Base-by-base conservation (phyloP, 208 protist species). In the Histomonas meleagridis region DNA sequence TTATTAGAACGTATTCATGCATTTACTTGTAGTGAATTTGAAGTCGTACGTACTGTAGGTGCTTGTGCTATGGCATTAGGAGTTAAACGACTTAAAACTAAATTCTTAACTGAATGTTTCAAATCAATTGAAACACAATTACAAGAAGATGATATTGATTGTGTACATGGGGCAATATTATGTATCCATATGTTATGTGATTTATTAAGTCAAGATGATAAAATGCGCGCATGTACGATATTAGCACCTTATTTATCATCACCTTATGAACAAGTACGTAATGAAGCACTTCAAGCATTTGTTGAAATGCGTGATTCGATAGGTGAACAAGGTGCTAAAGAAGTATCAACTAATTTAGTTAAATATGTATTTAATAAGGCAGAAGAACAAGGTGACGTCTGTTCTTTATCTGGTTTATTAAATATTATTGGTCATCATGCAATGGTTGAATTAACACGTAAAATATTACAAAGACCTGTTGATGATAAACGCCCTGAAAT, bases 1-100 rank as follows among this genome's bases (percentile, higher is more conserved):
- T 28, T 86, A 14, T 32, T 86, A 14, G 76, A 86, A 14, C 43
- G 76, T 38, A 86, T 86, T 46, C 2, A 18, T 53, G 43, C 46
- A 32, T 86, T 86, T n/a, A n/a, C 46, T 3, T 40, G 14, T 10
- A 86, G 76, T 49, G 76, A 86, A 55, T 86, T 55, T 28, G 46
- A 51, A 86, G 76, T 86, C 46, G 76, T 86, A 38, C 43, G 76
- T 38, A 86, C 43, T 14, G 76, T 86, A n/a, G 76, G 76, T 55
- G 76, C 76, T 38, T 51, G 14, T 16, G 40, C 76, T 35, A 86
- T 86, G 76, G 76, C 76, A 12, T 5, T 38, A 26, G 40, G 46
- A 38, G 35, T 86, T 16, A 7, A 46, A 26, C 51, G 55, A n/a
- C 18, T 46, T 55, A 86, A 86, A 46, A 86, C 76, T 38, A 5